Evolutionary conservation across 768 basidiomycete genomes (phyloP).

Genomic region (Suillus subalutaceus): DNA sequence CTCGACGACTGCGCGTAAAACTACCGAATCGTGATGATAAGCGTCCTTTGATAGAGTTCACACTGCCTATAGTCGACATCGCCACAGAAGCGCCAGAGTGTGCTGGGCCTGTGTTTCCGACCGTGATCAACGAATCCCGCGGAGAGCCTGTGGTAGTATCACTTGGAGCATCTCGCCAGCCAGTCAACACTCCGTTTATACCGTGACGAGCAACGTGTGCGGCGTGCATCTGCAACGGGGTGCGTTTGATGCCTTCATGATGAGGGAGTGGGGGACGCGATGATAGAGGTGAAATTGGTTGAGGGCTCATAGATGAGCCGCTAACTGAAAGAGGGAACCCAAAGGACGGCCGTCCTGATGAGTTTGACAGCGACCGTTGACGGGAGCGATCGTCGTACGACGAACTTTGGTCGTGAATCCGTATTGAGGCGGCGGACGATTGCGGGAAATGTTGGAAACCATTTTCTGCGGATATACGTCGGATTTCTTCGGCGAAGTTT

Average conservation of each 20-base stretch:
- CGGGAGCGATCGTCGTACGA: constrained; percentile 50
- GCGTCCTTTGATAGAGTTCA: constrained; percentile 69
- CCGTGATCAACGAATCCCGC: constrained; percentile 76
- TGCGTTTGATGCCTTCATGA: constrained; percentile 50
- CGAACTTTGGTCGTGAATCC: constrained; percentile 50
- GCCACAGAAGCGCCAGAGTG: constrained; percentile 61
- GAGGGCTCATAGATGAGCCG: constrained; percentile 45
- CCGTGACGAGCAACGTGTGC: constrained; percentile 84
- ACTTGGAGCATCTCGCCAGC: constrained; percentile 60
- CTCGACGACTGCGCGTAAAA: constrained; percentile 53
- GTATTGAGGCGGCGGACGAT: constrained; percentile 35
- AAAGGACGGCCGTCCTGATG: constrained; percentile 48
- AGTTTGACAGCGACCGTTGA: constrained; percentile 49
- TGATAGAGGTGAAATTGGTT: constrained; percentile 45
- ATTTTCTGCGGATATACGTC: constrained; percentile 63
- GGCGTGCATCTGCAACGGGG: constrained; percentile 77
- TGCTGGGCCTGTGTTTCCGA: constrained; percentile 48
- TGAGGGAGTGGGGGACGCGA: constrained; percentile 19
- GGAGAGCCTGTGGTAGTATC: constrained; percentile 56
- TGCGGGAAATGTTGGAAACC: constrained; percentile 52
- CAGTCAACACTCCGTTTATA: constrained; percentile 79
- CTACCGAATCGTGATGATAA: constrained; percentile 74
- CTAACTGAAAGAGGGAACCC: constrained; percentile 57
- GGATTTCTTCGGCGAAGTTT: constrained; percentile 84
- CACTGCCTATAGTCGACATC: constrained; percentile 65